These are phyloP conservation scores for Extremus antarcticus DNA, from an alignment of 495 filamentous ascomycete genomes.

Conservation along the genomic window DNA sequence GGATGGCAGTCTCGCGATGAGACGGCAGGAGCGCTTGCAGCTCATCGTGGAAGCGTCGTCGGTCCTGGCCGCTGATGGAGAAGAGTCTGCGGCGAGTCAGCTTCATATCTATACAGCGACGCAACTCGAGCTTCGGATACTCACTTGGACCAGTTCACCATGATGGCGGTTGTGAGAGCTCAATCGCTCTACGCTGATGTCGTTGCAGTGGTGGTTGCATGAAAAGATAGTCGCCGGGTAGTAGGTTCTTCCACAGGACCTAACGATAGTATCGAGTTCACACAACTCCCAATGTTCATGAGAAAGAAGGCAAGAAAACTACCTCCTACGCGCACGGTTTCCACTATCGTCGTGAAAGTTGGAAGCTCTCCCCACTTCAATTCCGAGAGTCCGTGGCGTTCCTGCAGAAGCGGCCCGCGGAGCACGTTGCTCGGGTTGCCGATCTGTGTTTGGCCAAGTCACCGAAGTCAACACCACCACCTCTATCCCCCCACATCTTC, in stretches of 20 bases:
- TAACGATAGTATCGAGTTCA: no score
- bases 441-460: no score
- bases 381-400: neutral
- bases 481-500: constrained; percentile 22
- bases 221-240: no score
- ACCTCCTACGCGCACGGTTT: neutral
- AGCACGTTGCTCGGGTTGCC: neutral
- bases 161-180: neutral
- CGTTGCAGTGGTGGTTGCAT: neutral
- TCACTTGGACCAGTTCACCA: neutral
- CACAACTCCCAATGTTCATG: no score
- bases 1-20: constrained; percentile 35
- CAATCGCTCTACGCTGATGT: neutral
- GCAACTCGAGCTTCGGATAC: no score
- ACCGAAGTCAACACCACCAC: neutral
- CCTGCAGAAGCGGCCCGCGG: neutral
- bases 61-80: neutral
- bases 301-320: no score
- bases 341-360: neutral
- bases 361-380: neutral
- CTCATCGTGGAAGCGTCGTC: constrained; percentile 7
- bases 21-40: constrained; percentile 48
- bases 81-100: constrained; percentile 3
- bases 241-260: no score
- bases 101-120: neutral